Evolutionary conservation across 352 stramenopile species (phyloP).

Genomic region (Pythium brassicae): DNA sequence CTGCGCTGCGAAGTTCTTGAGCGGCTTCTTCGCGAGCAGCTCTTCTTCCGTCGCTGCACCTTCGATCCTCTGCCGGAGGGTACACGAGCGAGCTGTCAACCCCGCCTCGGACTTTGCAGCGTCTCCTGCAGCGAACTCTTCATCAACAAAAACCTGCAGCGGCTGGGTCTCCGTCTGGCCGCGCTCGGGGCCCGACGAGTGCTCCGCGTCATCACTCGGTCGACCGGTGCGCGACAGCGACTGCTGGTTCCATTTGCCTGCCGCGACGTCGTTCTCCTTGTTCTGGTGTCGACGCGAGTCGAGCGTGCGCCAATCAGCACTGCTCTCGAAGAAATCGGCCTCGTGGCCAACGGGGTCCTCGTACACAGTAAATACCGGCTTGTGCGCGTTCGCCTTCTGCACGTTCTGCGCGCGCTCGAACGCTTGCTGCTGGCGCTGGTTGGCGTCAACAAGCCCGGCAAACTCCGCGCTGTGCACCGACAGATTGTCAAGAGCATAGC

Average conservation of each 20-base stretch:
- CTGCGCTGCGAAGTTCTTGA: slow-evolving; percentile 59
- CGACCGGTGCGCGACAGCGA: slow-evolving; percentile 2
- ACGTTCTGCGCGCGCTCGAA: slow-evolving; percentile 49
- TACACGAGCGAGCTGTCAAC: slow-evolving; percentile 53
- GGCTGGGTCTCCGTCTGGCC: slow-evolving; percentile 4
- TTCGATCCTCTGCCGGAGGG: slow-evolving; percentile 70
- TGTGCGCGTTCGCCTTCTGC: slow-evolving; percentile 60
- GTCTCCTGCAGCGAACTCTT: slow-evolving; percentile 37
- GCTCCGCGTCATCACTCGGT: not conserved
- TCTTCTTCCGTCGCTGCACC: slow-evolving; percentile 70
- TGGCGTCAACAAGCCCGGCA: slow-evolving; percentile 46
- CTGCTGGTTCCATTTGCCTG: slow-evolving; percentile 44
- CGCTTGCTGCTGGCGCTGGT: slow-evolving; percentile 62
- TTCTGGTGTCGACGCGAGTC: slow-evolving; percentile 64
- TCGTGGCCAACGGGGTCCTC: slow-evolving; percentile 54
- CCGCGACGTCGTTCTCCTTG: slow-evolving; percentile 70
- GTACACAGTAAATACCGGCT: slow-evolving; percentile 84
- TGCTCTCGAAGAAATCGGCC: slow-evolving; percentile 54
- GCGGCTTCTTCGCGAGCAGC: slow-evolving; percentile 60
- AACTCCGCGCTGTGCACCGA: slow-evolving; percentile 44
- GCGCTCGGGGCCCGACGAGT: not conserved
- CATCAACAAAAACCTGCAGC: slow-evolving; percentile 78
- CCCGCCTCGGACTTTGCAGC: slow-evolving; percentile 15
- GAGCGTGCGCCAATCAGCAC: slow-evolving; percentile 66
- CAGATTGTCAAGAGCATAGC: slow-evolving; percentile 60